phyloP scores from a whole-genome alignment of 768 basidiomycete species.

The Suillus occidentalis region DNA sequence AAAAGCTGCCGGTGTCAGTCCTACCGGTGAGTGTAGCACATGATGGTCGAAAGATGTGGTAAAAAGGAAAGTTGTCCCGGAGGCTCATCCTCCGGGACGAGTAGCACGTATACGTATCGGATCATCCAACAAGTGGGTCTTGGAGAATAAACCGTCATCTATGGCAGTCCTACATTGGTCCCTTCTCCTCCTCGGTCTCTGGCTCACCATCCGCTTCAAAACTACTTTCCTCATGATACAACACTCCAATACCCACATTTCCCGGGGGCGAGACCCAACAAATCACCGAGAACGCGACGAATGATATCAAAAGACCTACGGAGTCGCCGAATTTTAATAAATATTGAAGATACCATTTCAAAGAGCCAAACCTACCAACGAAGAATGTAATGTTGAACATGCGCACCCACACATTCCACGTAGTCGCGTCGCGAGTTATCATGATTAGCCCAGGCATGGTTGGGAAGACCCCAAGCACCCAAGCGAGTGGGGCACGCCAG shows the following conservation, averaged over 20 bases:
- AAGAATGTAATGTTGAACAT: slow-evolving; percentile 21
- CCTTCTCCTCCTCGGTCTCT: neutral
- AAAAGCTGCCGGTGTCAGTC: too few species aligned
- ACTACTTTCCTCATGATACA: neutral
- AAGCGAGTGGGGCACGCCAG: slow-evolving; percentile 15
- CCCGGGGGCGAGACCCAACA: neutral
- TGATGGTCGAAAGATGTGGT: too few species aligned
- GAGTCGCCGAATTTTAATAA: neutral
- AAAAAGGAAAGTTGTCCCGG: too few species aligned
- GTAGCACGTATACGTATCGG: too few species aligned
- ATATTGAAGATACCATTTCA: neutral
- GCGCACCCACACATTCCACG: slow-evolving; percentile 18
- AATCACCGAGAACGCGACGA: neutral
- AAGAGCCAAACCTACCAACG: slow-evolving; percentile 8
- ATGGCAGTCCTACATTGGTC: neutral
- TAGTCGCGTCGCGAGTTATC: slow-evolving; percentile 13
- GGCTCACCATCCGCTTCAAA: neutral
- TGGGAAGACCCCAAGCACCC: slow-evolving; percentile 13
- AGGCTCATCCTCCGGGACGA: too few species aligned
- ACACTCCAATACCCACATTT: neutral
- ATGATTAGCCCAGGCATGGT: slow-evolving; percentile 22
- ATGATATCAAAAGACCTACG: neutral
- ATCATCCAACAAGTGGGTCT: too few species aligned
- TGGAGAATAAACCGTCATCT: neutral
- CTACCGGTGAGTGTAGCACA: too few species aligned